These are phyloP conservation scores for Globisporangium heterothallicum DNA, from an alignment of 352 stramenopile species.

Conservation along the genomic window DNA sequence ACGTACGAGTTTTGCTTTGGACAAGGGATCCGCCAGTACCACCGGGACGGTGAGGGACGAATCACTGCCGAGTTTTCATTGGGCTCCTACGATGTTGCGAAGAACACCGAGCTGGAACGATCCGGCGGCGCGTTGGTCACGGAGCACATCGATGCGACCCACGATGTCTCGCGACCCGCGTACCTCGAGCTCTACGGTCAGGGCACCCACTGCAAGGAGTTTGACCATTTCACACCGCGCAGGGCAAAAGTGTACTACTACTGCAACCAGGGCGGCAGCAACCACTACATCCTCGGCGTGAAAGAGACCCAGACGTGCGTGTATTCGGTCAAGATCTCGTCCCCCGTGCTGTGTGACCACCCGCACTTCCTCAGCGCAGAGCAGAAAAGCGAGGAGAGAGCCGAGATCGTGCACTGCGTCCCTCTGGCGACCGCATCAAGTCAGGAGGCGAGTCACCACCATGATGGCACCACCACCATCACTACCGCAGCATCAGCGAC, in stretches of 20 bases:
- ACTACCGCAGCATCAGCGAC: background rate
- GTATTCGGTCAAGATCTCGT: constrained; percentile 79
- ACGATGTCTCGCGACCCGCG: constrained; percentile 60
- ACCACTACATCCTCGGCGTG: constrained; percentile 65
- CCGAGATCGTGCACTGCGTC: constrained; percentile 71
- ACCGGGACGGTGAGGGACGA: constrained; percentile 56
- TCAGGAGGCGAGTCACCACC: background rate
- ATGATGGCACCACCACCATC: background rate
- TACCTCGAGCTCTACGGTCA: constrained; percentile 66
- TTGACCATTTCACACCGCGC: constrained; percentile 47
- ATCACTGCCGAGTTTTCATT: constrained; percentile 69
- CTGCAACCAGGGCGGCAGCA: constrained; percentile 59
- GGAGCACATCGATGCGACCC: constrained; percentile 75
- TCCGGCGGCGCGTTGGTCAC: constrained; percentile 44
- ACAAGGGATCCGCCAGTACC: constrained; percentile 63
- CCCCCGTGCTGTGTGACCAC: constrained; percentile 68
- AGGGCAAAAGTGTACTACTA: constrained; percentile 73
- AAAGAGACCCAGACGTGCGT: constrained; percentile 82
- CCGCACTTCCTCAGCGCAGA: constrained; percentile 78
- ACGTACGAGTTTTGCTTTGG: constrained; percentile 84
- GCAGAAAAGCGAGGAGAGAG: constrained; percentile 38
- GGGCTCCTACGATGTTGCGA: constrained; percentile 37
- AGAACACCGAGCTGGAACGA: constrained; percentile 46
- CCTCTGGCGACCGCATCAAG: too few species aligned
- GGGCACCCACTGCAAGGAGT: constrained; percentile 72